Evolutionary conservation across 345 rosid genomes (phyloP).

Genomic region (Citrus reticulata): DNA sequence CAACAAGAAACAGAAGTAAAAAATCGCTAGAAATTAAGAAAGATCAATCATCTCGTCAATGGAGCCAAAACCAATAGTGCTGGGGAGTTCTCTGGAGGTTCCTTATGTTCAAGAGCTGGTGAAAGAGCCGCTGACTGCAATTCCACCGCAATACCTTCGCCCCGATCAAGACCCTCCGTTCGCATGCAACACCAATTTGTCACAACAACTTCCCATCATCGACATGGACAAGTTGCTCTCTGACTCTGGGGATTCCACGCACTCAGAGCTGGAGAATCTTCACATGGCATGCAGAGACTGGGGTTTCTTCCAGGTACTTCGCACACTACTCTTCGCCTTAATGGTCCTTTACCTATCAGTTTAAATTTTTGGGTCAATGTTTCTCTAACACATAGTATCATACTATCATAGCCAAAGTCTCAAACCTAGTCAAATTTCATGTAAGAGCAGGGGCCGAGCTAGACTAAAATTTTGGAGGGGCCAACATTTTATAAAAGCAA

Average conservation of each 20-base stretch:
- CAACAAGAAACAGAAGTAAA: too few species aligned
- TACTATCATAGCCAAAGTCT: too few species aligned
- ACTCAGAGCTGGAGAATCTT: conserved; percentile 1
- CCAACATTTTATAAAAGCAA: too few species aligned
- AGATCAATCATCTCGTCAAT: too few species aligned
- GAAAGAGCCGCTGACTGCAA: not conserved
- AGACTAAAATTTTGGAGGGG: too few species aligned
- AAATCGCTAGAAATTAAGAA: too few species aligned
- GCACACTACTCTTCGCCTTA: not conserved
- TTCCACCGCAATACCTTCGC: conserved; percentile 4
- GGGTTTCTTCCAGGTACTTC: conserved; percentile 19
- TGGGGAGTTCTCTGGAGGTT: not conserved
- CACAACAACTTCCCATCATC: not conserved
- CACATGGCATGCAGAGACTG: conserved; percentile 9
- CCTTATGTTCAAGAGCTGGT: not conserved
- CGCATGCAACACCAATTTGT: not conserved
- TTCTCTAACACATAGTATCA: too few species aligned
- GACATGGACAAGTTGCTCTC: conserved; percentile 2
- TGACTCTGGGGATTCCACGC: not conserved
- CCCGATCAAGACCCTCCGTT: not conserved
- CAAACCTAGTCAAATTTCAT: too few species aligned
- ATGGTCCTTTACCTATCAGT: not conserved
- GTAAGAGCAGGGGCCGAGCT: too few species aligned
- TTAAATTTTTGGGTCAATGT: too few species aligned
- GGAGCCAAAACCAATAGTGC: not conserved